A percentile compares a stretch with the other conserved stretches of the same genome.
These are phyloP conservation scores for Neurospora sp. DNA, from an alignment of 2,329 filamentous ascomycete species.

Conservation along the genomic window DNA sequence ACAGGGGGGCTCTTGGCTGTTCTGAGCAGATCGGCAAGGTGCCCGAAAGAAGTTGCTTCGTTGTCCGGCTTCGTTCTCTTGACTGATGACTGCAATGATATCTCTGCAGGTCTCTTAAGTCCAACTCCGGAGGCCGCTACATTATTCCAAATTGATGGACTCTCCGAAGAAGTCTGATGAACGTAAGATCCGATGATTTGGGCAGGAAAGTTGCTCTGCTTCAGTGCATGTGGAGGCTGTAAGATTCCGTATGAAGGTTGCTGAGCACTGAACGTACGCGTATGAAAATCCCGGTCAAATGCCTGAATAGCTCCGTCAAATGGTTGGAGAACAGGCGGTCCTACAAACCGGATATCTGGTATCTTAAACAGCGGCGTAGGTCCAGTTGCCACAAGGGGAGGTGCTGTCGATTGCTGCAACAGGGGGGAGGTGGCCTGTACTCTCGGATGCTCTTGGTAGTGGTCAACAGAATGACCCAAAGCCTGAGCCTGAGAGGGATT, in stretches of 20 bases:
- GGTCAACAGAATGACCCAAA: neutral
- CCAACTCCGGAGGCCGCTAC: neutral
- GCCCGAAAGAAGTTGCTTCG: constrained; percentile 1
- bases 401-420: neutral
- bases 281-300: neutral
- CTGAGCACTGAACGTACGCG: neutral
- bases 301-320: neutral
- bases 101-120: neutral
- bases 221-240: neutral
- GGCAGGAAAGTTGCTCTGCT: neutral
- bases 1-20: neutral
- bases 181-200: neutral
- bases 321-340: neutral
- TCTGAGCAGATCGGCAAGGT: constrained; percentile 8
- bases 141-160: neutral
- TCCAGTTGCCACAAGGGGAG: neutral
- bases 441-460: neutral
- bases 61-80: neutral
- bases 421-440: neutral
- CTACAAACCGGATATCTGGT: neutral
- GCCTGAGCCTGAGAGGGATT: neutral
- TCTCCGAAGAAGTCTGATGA: neutral
- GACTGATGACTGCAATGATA: neutral
- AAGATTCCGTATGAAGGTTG: neutral
- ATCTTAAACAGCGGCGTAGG: neutral